Base-by-base conservation (phyloP, 1,139 yeast species). In the Diutina sp. region DNA sequence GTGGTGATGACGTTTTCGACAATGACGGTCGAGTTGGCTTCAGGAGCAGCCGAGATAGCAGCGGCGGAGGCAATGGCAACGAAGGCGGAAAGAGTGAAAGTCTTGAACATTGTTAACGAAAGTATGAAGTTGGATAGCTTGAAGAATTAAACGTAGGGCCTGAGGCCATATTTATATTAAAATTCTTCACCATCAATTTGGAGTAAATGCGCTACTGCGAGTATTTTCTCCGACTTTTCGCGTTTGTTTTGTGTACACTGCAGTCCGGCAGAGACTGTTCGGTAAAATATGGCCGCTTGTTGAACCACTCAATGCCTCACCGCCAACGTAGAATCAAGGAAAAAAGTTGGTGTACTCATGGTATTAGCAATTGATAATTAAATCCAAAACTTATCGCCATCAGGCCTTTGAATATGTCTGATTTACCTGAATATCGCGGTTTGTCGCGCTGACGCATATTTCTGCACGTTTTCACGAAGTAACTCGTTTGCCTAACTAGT, bases 61-160 rank as follows among this genome's bases (percentile, higher is more conserved):
- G 53, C 53, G 35, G 53, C 53, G 18, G 53, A 14, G 28, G 53
- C 53, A 18, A 50, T 50, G 53, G 53, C 53, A 50, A 50, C 44
- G 28, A 50, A 50, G 53, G 53, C 25, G 18, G 53, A n/a, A 18
- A 50, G 45, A 21, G 53, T 32, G 53, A 50, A 50, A 50, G 53
- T 32, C 44, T 32, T 50, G 51, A 47, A 47, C 53, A 50, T 50
- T 50, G 44, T 50, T 50, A 50, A 32, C 53, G 53, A 50, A 50
- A 50, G 53, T 32, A 50, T n/a, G 45, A 30, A 50, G 53, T 50
- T 30, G 53, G 53, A 28, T 47, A 6, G 25, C 41, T 35, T 35
- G 41, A 35, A 11, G 41, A 35, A 35, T 11, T n/a, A 35, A 35
- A 35, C 5, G 14, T 9, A 12, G n/a, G 41, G 14, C 41, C 16